Base-by-base conservation (phyloP, 1,284 basidiomycete genomes). In the Ustilago tritici region DNA sequence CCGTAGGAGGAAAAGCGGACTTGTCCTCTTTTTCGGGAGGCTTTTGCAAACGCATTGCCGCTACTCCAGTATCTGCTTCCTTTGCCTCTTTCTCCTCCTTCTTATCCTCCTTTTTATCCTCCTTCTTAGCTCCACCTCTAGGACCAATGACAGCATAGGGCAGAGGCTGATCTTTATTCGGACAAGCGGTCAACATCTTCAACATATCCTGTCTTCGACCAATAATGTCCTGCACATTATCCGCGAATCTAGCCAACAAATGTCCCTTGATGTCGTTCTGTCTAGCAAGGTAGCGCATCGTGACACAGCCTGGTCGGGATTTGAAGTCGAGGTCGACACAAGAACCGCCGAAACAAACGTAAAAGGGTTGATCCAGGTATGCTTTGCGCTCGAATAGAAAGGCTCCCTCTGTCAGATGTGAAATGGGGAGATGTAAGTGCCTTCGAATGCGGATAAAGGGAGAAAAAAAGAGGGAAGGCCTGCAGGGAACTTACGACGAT, bases 111-210 rank as follows among this genome's bases (percentile, higher is more conserved):
- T 14, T 32, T 38, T 31, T 38, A 23, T 23, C 23, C 23, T 23
- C 23, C 23, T 23, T 23, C 23, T 23, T 23, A 23, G 3, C 43
- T 5, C 56, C 34, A 32, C 53, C 47, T 23, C 67, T 59, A 4
- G 60, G 65, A 0, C 31, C 54, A 19, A 76, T 68, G 9, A 76
- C 61, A 7, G 61, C 68, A 36, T 70, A 76, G 3, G 73, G 73
- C 12, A 72, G 17, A 6, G 40, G 31, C 7, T 41, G 17, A 0
- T 14, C 54, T 0, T 49, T 6, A 0, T 31, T 12, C 0, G 54
- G 40, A 58, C 73, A 76, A 14, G 68, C 61, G 2, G 10, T 14
- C 5, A 65, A 12, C n/a, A 7, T 36, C 38, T 56, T 65, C 2
- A 17, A 11, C 73, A 71, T 76, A 28, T 47, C 23, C 10, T 35